A percentile compares a stretch with the other conserved stretches of the same genome.
Evolutionary conservation across 106 monocot species (phyloP).

Genomic region (Dioscorea dumetorum): DNA sequence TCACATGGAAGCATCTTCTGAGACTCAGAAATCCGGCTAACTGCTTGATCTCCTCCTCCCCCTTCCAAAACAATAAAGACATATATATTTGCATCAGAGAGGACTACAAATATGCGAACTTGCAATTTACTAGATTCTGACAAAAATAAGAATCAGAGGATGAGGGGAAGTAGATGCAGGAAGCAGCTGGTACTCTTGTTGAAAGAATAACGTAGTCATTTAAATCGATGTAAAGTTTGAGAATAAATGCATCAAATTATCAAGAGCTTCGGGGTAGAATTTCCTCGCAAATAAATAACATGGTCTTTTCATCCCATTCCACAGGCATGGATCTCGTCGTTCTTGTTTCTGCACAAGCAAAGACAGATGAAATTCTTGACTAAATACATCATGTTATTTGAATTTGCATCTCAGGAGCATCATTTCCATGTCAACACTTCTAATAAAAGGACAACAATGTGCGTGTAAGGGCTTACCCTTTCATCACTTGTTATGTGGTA

Average conservation of each 20-base stretch:
- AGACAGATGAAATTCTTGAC: not conserved
- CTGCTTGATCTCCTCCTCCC: too few relatives aligned
- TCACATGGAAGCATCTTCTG: too few relatives aligned
- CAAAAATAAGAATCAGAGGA: not conserved
- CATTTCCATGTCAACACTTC: too few relatives aligned
- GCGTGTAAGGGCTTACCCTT: conserved; percentile 41
- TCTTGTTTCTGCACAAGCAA: conserved; percentile 38
- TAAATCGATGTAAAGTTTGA: conserved; percentile 36
- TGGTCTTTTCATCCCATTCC: conserved; percentile 69
- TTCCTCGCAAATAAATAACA: conserved; percentile 82
- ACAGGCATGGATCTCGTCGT: conserved; percentile 37
- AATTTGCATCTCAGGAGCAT: too few relatives aligned
- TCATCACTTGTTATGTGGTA: conserved; percentile 70
- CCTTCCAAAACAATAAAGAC: not conserved
- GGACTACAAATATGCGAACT: not conserved
- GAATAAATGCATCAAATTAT: conserved; percentile 56
- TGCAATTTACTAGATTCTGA: not conserved
- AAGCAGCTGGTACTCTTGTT: not conserved
- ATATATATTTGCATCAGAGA: not conserved
- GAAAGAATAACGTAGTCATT: conserved; percentile 19
- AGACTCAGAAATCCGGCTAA: too few relatives aligned
- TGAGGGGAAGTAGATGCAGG: not conserved
- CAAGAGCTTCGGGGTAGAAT: conserved; percentile 58
- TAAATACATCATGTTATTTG: too few relatives aligned
- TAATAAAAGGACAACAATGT: too few relatives aligned